phyloP scores from a whole-genome alignment of 805 yeast genomes.

The Pichia nakasei region DNA sequence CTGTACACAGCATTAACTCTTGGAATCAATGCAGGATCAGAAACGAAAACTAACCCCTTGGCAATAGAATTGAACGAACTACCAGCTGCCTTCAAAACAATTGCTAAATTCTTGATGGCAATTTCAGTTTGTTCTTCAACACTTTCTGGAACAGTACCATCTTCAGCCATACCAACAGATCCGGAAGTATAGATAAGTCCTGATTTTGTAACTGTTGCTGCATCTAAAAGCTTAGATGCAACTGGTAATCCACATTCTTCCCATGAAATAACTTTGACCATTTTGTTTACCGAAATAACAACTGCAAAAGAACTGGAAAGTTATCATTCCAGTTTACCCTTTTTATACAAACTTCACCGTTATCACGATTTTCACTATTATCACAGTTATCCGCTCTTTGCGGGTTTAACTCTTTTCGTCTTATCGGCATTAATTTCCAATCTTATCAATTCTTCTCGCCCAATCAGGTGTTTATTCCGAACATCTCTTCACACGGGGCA shows the following conservation, averaged over 20 bases:
- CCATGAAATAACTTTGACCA: conserved; percentile 18
- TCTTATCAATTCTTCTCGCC: neutral
- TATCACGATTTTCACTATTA: too few relatives aligned
- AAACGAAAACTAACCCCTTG: conserved; percentile 41
- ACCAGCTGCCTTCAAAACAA: conserved; percentile 34
- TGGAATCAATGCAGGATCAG: conserved; percentile 33
- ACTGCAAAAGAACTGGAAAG: too few relatives aligned
- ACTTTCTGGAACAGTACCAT: conserved; percentile 33
- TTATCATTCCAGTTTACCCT: too few relatives aligned
- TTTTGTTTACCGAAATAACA: too few relatives aligned
- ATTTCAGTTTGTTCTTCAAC: conserved; percentile 37
- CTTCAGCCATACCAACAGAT: conserved; percentile 19
- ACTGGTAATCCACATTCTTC: conserved; percentile 17
- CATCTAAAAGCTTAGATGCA: conserved; percentile 16
- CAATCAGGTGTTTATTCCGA: neutral
- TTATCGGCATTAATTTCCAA: neutral
- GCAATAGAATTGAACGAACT: conserved; percentile 35
- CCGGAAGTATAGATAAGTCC: conserved; percentile 25
- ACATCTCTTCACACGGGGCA: too few relatives aligned
- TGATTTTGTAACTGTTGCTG: conserved; percentile 16
- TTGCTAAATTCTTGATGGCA: conserved; percentile 35
- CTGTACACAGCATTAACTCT: conserved; percentile 39
- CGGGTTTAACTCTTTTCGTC: neutral
- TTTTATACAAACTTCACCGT: too few relatives aligned
- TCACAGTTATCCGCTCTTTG: neutral